Evolutionary conservation across 805 yeast genomes (phyloP), one percentile per base, ranked within the genome.

Genomic region (Metschnikowia lachancei): DNA sequence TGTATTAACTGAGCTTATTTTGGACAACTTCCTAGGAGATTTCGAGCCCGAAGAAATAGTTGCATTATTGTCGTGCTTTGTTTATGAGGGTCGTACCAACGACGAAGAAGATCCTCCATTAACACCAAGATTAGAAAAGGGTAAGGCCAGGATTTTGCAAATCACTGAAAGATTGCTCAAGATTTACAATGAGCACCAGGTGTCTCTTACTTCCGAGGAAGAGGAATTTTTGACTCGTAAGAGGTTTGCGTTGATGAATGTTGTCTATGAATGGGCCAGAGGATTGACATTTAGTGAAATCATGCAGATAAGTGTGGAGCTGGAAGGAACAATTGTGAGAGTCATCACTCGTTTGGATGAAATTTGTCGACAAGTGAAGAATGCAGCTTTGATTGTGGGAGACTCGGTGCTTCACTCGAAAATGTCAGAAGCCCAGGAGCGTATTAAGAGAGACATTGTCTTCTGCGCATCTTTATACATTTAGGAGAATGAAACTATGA

Each of bases 251-350:
- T 74, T 94, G 59, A 87, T 89, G 66, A 92, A 90, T 62, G 96
- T 89, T 11, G 96, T 92, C 4, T 94, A 92, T 63, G 97, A 94
- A 67, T 94, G 99, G 99, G 97, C 98, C 1, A 76, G 95, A 54
- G 99, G 99, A 2, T 77, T 72, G 84, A 77, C 95, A 0, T 94
- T 94, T 71, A 85, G 85, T 53, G 95, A 89, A 47, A 92, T 94
- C 53, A 94, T 91, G 85, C 84, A 81, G 49, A 76, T 89, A 53
- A 87, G 96, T 47, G 83, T 82, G 16, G 96, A 91, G 58, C 91
- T 89, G 31, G 99, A 94, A 67, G 99, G 99, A 35, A 87, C 96
- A 0, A 94, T 94, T 60, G 99, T 94, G 18, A 78, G 99, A 60
- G 98, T 94, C 4, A 92, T 94, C 38, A 89, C 96, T 1, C 78